phyloP scores from a whole-genome alignment of 495 filamentous ascomycete species.

The Elasticomyces elasticus region DNA sequence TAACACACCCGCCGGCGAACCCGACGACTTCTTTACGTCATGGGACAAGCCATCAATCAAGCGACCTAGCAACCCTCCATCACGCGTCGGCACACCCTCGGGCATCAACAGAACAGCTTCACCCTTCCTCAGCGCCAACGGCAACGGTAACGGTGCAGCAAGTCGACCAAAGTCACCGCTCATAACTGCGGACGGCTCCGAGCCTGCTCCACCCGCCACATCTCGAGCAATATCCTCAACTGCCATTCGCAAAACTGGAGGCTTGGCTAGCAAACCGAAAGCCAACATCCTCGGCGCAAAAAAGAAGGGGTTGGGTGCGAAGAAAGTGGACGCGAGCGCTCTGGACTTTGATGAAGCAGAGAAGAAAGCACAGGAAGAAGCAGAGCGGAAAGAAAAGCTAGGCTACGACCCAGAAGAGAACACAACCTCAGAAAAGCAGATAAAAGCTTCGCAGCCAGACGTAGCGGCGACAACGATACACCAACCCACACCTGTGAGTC shows the following conservation, averaged over 20 bases:
- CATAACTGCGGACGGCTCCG: slow-evolving; percentile 43
- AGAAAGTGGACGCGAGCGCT: slow-evolving; percentile 69
- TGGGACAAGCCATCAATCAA: slow-evolving; percentile 99
- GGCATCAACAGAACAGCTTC: slow-evolving; percentile 74
- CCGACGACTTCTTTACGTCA: slow-evolving; percentile 93
- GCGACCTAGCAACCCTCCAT: slow-evolving; percentile 86
- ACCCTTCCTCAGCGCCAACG: slow-evolving; percentile 73
- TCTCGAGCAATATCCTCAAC: slow-evolving; percentile 65
- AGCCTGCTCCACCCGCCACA: slow-evolving; percentile 41
- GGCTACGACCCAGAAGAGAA: slow-evolving; percentile 94
- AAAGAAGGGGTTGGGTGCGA: slow-evolving; percentile 83
- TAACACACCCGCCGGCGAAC: slow-evolving; percentile 63
- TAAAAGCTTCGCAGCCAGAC: slow-evolving; percentile 33
- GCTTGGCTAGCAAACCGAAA: slow-evolving; percentile 37
- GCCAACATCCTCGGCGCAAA: slow-evolving; percentile 80
- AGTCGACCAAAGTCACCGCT: slow-evolving; percentile 75
- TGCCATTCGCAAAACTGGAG: slow-evolving; percentile 61
- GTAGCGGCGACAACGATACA: slow-evolving; percentile 48
- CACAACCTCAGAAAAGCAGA: slow-evolving; percentile 36
- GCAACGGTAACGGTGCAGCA: slow-evolving; percentile 50
- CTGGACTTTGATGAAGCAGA: slow-evolving; percentile 97
- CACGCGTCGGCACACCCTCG: slow-evolving; percentile 78
- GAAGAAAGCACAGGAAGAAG: slow-evolving; percentile 93
- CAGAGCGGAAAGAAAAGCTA: slow-evolving; percentile 90
- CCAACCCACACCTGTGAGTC: slow-evolving; percentile 65